phyloP scores from a whole-genome alignment of 345 rosid genomes.

The Aquilaria malaccensis region DNA sequence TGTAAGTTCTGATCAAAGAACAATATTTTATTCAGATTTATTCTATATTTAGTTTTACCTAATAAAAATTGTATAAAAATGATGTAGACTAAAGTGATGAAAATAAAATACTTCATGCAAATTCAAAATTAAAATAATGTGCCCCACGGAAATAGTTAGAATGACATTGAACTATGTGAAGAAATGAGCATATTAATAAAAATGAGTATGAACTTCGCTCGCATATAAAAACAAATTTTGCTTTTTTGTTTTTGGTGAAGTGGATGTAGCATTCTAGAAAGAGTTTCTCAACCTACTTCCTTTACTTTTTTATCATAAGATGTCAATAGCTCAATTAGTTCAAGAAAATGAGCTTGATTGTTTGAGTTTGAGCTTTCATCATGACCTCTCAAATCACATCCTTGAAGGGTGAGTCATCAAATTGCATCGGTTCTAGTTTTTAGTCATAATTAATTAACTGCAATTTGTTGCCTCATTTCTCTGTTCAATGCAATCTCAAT shows the following conservation, averaged over 20 bases:
- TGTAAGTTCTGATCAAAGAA: too few species aligned
- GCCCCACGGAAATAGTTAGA: too few species aligned
- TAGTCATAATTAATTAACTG: neutral
- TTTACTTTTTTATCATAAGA: neutral
- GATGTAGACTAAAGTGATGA: too few species aligned
- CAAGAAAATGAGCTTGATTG: slow-evolving; percentile 2
- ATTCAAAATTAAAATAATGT: too few species aligned
- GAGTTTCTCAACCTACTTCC: slow-evolving; percentile 3
- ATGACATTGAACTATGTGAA: too few species aligned
- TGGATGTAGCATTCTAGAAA: slow-evolving; percentile 1
- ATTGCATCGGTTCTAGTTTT: neutral
- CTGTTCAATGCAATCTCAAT: neutral
- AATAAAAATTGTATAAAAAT: too few species aligned
- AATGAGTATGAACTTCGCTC: neutral
- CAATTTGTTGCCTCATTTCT: neutral
- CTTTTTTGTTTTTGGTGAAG: neutral
- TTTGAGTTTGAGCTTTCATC: neutral
- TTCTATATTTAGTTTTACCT: too few species aligned
- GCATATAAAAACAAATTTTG: neutral
- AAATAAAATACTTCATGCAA: too few species aligned
- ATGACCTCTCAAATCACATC: slow-evolving; percentile 4
- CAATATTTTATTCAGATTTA: too few species aligned
- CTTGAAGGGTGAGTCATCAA: slow-evolving; percentile 2
- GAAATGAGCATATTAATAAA: too few species aligned
- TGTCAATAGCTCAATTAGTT: neutral